Base-by-base conservation (phyloP, 1,284 basidiomycete species). In the Apiotrichum brassicae region DNA sequence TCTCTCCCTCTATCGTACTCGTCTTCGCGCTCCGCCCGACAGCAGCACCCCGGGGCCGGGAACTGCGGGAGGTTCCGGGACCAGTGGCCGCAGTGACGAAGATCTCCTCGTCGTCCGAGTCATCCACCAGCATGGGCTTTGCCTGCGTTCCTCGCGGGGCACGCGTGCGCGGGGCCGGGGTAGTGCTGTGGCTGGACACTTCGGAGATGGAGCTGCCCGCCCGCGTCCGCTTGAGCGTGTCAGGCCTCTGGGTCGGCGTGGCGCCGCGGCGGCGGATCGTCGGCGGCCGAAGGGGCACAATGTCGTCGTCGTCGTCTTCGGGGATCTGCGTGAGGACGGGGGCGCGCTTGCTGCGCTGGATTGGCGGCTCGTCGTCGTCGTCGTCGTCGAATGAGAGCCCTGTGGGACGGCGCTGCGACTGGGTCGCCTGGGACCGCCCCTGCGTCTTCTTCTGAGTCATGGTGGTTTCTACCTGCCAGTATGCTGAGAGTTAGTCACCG, bases 381-480 rank as follows among this genome's bases (percentile, higher is more conserved):
- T 65, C 64, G 8, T 67, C 64, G 13, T 59, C 62, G 25, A 58
- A 48, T 6, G 37, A 35, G 6, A 48, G 16, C 3, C 35, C 37
- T 22, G 36, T 43, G 8, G 33, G 18, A 2, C 35, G 14, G 8
- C 42, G 42, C 25, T 48, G 35, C 20, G 22, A n/a, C 38, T 43
- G 46, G 16, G 37, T 40, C 36, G 48, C 35, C 50, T 48, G 43
- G 9, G 49, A 47, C 3, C 37, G 46, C 12, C 33, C n/a, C 3
- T 26, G 45, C 1, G 40, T 34, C 35, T 39, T 53, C 33, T 56
- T 49, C 23, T 52, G 50, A 3, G 45, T 38, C 34, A 41, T 56
- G 3, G 41, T n/a, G 13, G 39, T 46, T 34, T 70, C 61, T 2
- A 60, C 51, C 0, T 58, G 51, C 69, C 69, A 71, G 47, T 68